Conservation (phyloP, 2,329 filamentous ascomycete genomes). For the Scedosporium apiospermum region DNA sequence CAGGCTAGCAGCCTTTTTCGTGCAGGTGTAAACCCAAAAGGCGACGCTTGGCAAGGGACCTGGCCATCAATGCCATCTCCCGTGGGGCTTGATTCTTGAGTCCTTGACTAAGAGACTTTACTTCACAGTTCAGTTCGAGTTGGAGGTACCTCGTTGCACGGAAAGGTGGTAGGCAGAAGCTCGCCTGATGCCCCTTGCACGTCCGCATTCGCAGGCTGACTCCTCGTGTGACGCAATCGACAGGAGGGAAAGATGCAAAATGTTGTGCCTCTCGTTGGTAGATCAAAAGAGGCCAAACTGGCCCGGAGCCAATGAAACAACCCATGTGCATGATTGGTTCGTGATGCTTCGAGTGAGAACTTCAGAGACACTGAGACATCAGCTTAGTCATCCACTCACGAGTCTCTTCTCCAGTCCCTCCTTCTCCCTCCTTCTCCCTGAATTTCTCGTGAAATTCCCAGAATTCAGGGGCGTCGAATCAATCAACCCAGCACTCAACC, state of each 20-base stretch:
- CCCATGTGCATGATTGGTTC: neutral
- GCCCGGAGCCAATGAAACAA: neutral
- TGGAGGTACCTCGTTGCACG: too few relatives aligned
- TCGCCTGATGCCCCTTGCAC: too few relatives aligned
- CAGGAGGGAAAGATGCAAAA: neutral
- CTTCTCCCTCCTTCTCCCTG: neutral
- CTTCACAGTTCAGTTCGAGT: too few relatives aligned
- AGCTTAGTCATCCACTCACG: neutral
- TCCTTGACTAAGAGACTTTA: too few relatives aligned
- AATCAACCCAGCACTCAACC: neutral
- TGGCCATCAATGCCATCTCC: too few relatives aligned
- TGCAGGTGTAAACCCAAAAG: too few relatives aligned
- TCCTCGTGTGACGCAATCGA: neutral
- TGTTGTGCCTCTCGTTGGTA: neutral
- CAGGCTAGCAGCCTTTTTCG: too few relatives aligned
- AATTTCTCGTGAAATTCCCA: neutral
- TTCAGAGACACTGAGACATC: neutral
- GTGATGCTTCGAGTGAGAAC: neutral
- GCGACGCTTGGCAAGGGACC: too few relatives aligned
- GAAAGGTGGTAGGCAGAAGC: too few relatives aligned
- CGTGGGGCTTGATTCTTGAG: too few relatives aligned
- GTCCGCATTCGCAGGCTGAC: neutral
- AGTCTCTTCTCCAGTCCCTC: neutral
- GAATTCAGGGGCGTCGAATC: neutral
- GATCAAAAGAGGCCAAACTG: neutral